Conservation (phyloP, 495 filamentous ascomycete species). For the Lophiotrema nucula region DNA sequence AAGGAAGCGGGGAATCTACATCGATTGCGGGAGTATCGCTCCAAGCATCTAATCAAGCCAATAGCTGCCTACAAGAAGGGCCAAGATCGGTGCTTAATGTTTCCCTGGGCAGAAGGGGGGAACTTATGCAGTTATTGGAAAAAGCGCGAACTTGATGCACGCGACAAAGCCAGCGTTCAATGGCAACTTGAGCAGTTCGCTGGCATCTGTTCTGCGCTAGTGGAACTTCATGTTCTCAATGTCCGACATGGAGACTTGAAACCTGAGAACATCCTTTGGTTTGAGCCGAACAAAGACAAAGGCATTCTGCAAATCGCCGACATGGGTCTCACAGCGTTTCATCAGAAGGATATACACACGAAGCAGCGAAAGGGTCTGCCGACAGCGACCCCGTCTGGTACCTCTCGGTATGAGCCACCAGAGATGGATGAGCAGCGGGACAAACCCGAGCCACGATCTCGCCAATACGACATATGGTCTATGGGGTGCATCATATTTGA, state of each 20-base stretch:
- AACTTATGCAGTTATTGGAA: neutral
- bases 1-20: neutral
- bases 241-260: neutral
- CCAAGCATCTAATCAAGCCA: neutral
- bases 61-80: neutral
- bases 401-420: neutral
- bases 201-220: neutral
- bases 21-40: neutral
- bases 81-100: neutral
- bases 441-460: neutral
- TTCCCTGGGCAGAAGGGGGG: neutral
- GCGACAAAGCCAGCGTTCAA: neutral
- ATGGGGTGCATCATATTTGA: neutral
- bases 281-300: neutral
- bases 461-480: neutral
- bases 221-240: neutral
- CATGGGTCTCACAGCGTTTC: neutral
- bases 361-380: neutral
- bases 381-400: neutral
- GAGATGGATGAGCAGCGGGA: neutral
- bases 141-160: neutral
- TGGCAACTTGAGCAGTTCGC: neutral
- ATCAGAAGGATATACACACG: neutral
- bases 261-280: neutral
- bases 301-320: neutral